These are phyloP conservation scores for Alternaria ethzedia DNA, from an alignment of 2,329 filamentous ascomycete genomes.

Conservation along the genomic window DNA sequence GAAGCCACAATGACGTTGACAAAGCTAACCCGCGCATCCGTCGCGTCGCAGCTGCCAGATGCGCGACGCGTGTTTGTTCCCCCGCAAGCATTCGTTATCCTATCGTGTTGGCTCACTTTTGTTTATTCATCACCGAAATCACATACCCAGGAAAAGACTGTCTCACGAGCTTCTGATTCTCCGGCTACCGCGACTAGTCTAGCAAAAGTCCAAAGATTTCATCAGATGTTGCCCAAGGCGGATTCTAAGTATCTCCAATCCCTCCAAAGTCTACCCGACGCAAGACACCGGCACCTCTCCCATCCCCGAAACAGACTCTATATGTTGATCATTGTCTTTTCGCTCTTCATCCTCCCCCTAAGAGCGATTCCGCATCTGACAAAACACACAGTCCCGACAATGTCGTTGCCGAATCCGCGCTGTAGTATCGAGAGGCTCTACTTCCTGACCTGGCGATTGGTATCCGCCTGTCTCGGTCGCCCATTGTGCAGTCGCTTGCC, in stretches of 20 bases:
- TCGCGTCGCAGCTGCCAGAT: background rate
- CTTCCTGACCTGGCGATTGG: no score
- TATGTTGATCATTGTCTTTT: accelerated
- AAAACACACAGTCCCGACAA: slow-evolving; percentile 17
- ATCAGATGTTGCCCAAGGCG: background rate
- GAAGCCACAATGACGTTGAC: background rate
- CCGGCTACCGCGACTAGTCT: background rate
- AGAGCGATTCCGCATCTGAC: slow-evolving; percentile 1
- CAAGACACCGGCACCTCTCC: background rate
- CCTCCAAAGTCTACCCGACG: background rate
- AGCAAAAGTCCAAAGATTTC: background rate
- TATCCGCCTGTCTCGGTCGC: background rate
- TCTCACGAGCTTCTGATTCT: background rate
- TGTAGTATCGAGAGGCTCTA: slow-evolving; percentile 9
- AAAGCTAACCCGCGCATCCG: background rate
- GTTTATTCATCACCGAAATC: background rate
- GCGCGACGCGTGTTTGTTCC: background rate
- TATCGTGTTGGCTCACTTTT: accelerated
- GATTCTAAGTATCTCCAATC: background rate
- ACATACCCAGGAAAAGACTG: accelerated
- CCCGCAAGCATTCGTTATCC: background rate
- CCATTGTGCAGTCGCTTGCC: background rate
- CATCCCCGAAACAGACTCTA: no score
- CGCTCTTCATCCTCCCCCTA: background rate
- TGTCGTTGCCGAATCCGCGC: slow-evolving; percentile 13